Evolutionary conservation across 768 basidiomycete genomes (phyloP).

Genomic region (Auriscalpium vulgare): DNA sequence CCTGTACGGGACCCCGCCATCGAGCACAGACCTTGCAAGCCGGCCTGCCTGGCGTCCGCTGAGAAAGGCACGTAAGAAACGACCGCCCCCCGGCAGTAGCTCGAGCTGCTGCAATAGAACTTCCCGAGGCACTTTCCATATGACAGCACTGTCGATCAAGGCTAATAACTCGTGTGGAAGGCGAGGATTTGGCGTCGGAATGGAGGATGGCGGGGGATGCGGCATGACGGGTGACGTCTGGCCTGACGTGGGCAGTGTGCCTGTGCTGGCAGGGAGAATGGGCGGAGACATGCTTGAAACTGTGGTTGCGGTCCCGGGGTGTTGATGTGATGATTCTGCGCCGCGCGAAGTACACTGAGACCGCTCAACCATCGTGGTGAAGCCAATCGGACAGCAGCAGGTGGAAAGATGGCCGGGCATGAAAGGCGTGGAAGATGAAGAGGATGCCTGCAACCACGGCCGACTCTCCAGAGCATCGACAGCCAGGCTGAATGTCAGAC

Average conservation of each 20-base stretch:
- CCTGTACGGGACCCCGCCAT: constrained; percentile 23
- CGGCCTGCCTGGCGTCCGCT: constrained; percentile 12
- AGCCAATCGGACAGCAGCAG: too few relatives aligned
- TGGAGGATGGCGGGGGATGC: too few relatives aligned
- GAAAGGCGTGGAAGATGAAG: constrained; percentile 27
- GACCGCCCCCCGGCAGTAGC: background rate
- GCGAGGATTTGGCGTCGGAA: background rate
- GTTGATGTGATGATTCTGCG: too few relatives aligned
- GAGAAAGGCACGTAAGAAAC: constrained; percentile 1
- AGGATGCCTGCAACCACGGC: constrained; percentile 42
- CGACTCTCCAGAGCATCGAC: constrained; percentile 69
- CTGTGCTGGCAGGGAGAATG: background rate
- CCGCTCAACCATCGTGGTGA: too few relatives aligned
- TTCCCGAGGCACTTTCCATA: background rate
- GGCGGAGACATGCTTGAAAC: too few relatives aligned
- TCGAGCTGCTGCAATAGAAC: background rate
- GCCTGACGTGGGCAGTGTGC: background rate
- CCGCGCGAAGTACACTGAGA: too few relatives aligned
- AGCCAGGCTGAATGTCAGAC: constrained; percentile 35
- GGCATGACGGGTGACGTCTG: background rate
- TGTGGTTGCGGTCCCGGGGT: too few relatives aligned
- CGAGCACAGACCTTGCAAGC: constrained; percentile 3
- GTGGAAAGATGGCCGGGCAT: too few relatives aligned
- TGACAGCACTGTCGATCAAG: background rate
- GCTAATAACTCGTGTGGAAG: background rate